phyloP scores from a whole-genome alignment of 2,329 filamentous ascomycete genomes.

The Penicillium sp. region DNA sequence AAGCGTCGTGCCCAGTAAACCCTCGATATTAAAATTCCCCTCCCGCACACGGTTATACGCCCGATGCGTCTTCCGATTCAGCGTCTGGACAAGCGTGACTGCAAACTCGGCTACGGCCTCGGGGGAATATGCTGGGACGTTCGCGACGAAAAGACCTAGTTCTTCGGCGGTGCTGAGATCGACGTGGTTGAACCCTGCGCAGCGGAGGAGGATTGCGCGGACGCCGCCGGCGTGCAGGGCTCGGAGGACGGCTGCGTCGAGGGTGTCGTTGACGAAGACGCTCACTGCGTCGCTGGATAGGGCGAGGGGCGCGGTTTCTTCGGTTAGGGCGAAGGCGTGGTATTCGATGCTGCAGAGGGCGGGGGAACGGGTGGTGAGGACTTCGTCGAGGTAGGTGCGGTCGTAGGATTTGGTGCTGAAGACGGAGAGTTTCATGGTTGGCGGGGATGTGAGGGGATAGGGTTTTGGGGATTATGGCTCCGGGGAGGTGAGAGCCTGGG shows the following conservation, averaged over 20 bases:
- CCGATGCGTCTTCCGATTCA: constrained; percentile 71
- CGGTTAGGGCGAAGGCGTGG: constrained; percentile 63
- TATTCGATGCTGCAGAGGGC: constrained; percentile 58
- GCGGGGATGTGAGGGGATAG: background rate
- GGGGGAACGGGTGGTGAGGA: constrained; percentile 37
- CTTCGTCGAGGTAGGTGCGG: constrained; percentile 59
- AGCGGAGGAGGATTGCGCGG: constrained; percentile 67
- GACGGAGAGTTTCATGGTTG: constrained; percentile 63
- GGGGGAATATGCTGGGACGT: constrained; percentile 72
- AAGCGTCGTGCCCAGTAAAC: constrained; percentile 63
- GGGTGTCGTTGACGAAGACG: constrained; percentile 71
- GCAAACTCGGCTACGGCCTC: constrained; percentile 74
- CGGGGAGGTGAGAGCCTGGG: background rate
- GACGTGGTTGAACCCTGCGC: constrained; percentile 72
- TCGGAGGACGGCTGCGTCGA: constrained; percentile 59
- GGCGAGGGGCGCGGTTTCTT: constrained; percentile 63
- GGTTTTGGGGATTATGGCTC: background rate
- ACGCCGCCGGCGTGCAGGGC: constrained; percentile 59
- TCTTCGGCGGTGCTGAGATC: constrained; percentile 62
- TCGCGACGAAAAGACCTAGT: constrained; percentile 66
- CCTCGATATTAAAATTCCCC: constrained; percentile 71
- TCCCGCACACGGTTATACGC: constrained; percentile 72
- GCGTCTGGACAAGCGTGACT: constrained; percentile 69
- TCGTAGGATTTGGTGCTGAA: constrained; percentile 72
- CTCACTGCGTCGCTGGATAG: constrained; percentile 64